Evolutionary conservation across 2,329 filamentous ascomycete genomes (phyloP).

Genomic region (Penicillium sumatraense): DNA sequence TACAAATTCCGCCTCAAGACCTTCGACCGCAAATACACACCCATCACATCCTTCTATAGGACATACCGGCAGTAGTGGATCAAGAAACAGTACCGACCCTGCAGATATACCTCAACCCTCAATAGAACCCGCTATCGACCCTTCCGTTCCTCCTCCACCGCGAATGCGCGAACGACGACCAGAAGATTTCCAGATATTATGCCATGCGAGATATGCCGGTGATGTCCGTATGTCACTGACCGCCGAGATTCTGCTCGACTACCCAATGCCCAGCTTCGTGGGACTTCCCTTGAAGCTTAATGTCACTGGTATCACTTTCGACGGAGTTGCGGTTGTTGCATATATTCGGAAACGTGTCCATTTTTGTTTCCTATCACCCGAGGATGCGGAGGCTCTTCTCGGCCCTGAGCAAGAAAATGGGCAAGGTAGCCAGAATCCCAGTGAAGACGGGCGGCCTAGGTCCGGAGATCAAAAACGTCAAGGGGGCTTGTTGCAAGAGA

Average conservation of each 20-base stretch:
- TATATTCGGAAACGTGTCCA: constrained; percentile 88
- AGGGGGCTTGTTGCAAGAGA: constrained; percentile 85
- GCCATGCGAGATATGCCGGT: constrained; percentile 86
- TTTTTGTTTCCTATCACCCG: constrained; percentile 91
- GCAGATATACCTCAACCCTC: constrained; percentile 27
- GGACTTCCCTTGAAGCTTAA: constrained; percentile 92
- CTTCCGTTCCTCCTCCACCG: constrained; percentile 46
- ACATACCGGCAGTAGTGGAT: constrained; percentile 25
- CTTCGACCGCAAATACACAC: constrained; percentile 48
- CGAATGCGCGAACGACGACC: constrained; percentile 72
- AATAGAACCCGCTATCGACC: constrained; percentile 25
- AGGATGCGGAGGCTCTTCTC: constrained; percentile 80
- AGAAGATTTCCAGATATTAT: constrained; percentile 91
- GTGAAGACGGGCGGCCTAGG: constrained; percentile 36
- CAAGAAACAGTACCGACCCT: constrained; percentile 32
- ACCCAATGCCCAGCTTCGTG: constrained; percentile 98
- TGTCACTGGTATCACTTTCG: constrained; percentile 92
- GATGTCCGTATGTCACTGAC: constrained; percentile 87
- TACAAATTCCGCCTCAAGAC: constrained; percentile 44
- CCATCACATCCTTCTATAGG: constrained; percentile 35
- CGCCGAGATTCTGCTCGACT: constrained; percentile 93
- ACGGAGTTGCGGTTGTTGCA: constrained; percentile 89
- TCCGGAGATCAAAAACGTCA: constrained; percentile 52
- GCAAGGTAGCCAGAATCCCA: constrained; percentile 30
- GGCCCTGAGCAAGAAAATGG: constrained; percentile 50